A percentile compares a stretch with the other conserved stretches of the same genome.
Conservation (phyloP, 129 eudicot genomes). For the Escallonia herrerae region DNA sequence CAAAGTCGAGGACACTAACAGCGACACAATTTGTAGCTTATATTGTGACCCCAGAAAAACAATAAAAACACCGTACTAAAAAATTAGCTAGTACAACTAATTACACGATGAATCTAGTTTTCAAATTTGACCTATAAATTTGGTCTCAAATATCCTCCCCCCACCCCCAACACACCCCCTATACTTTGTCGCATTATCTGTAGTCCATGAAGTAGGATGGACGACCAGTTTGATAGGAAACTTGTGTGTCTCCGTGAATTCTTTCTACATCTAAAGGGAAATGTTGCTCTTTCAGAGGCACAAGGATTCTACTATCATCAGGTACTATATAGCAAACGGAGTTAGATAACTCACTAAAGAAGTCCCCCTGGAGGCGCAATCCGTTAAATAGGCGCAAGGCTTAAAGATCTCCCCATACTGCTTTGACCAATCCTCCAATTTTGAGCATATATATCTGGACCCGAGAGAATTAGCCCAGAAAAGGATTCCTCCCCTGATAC, state of each 20-base stretch:
- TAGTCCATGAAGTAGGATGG: neutral
- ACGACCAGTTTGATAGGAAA: neutral
- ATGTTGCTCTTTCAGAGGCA: too few relatives aligned
- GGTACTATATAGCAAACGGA: neutral
- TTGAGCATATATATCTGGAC: conserved; percentile 29
- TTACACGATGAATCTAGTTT: too few relatives aligned
- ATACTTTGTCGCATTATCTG: neutral
- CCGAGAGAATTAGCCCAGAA: conserved; percentile 46
- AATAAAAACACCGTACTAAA: too few relatives aligned
- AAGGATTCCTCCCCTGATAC: conserved; percentile 42
- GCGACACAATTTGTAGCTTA: too few relatives aligned
- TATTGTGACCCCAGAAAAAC: too few relatives aligned
- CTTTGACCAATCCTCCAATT: conserved; percentile 35
- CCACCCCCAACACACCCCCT: too few relatives aligned
- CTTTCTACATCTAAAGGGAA: too few relatives aligned
- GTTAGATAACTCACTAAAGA: conserved; percentile 15
- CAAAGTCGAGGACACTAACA: too few relatives aligned
- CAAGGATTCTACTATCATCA: neutral
- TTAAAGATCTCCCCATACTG: conserved; percentile 34
- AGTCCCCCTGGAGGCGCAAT: conserved; percentile 20
- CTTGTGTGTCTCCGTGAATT: too few relatives aligned
- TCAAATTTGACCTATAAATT: too few relatives aligned
- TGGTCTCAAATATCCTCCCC: too few relatives aligned
- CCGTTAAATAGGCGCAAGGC: conserved; percentile 38
- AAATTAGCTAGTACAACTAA: too few relatives aligned